These are phyloP conservation scores for Lodderomyces parapsilosis DNA, from an alignment of 1,139 yeast genomes.

Conservation along the genomic window DNA sequence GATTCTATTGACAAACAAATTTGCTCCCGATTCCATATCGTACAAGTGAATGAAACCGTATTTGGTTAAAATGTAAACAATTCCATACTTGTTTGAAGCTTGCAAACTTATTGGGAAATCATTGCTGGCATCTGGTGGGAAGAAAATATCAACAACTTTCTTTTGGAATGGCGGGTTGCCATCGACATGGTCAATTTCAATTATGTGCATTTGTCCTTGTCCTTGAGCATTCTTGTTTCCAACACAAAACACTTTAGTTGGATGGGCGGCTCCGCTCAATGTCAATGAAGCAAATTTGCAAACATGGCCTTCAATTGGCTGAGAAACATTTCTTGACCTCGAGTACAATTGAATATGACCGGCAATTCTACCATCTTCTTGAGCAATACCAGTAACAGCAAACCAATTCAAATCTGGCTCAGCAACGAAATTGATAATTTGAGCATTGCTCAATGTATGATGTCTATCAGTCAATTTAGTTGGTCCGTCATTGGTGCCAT, in stretches of 20 bases:
- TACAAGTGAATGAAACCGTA: conserved; percentile 95
- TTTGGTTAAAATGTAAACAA: conserved; percentile 86
- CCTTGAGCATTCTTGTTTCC: conserved; percentile 86
- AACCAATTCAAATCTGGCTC: conserved; percentile 87
- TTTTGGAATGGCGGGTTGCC: conserved; percentile 84
- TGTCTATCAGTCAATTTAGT: conserved; percentile 80
- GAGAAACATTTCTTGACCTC: conserved; percentile 86
- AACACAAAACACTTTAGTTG: conserved; percentile 87
- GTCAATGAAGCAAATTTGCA: conserved; percentile 80
- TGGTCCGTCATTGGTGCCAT: conserved; percentile 79
- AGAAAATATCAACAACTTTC: conserved; percentile 88
- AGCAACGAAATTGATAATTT: conserved; percentile 87
- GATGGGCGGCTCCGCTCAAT: conserved; percentile 69
- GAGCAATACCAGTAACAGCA: conserved; percentile 92
- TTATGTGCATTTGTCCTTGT: conserved; percentile 85
- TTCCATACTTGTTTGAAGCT: conserved; percentile 81
- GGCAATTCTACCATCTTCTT: conserved; percentile 90
- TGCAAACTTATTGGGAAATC: conserved; percentile 97
- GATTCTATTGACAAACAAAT: conserved; percentile 93
- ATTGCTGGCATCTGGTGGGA: conserved; percentile 94
- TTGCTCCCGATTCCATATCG: conserved; percentile 89
- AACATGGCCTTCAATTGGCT: conserved; percentile 97
- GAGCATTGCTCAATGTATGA: conserved; percentile 73
- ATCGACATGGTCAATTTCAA: conserved; percentile 93
- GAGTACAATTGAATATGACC: conserved; percentile 95